Evolutionary conservation across 768 basidiomycete genomes (phyloP).

Genomic region (Infundibulicybe gibba): DNA sequence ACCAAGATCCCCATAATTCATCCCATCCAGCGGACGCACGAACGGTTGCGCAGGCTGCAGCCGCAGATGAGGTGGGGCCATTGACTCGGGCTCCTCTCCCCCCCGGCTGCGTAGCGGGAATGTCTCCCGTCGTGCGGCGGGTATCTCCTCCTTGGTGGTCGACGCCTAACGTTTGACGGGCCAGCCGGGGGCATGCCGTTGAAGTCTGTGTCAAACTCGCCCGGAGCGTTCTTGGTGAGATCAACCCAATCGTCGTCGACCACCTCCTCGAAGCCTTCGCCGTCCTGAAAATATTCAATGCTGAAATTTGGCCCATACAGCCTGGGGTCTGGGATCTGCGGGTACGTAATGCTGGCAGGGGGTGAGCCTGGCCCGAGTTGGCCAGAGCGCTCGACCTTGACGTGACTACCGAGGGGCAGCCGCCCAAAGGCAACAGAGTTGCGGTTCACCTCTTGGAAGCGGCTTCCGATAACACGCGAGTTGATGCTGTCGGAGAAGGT

Average conservation of each 20-base stretch:
- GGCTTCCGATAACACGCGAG: conserved; percentile 60
- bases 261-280: conserved; percentile 19
- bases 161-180: conserved; percentile 31
- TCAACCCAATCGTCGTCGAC: conserved; percentile 59
- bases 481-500: conserved; percentile 58
- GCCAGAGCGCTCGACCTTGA: conserved; percentile 49
- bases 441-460: conserved; percentile 70
- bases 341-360: conserved; percentile 26
- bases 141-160: conserved; percentile 30
- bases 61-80: conserved; percentile 64
- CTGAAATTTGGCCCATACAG: conserved; percentile 55
- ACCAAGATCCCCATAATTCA: conserved; percentile 64
- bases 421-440: conserved; percentile 54
- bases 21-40: conserved; percentile 69
- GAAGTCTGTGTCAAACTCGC: conserved; percentile 30
- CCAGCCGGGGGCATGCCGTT: conserved; percentile 33
- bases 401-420: conserved; percentile 57
- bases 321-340: conserved; percentile 50
- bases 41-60: conserved; percentile 67
- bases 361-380: conserved; percentile 35
- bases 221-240: conserved; percentile 41
- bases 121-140: conserved; percentile 49
- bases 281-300: conserved; percentile 33
- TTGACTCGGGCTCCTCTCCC: conserved; percentile 26
- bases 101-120: conserved; percentile 51